Base-by-base conservation (phyloP, 345 rosid genomes). In the Luvunga scandens region DNA sequence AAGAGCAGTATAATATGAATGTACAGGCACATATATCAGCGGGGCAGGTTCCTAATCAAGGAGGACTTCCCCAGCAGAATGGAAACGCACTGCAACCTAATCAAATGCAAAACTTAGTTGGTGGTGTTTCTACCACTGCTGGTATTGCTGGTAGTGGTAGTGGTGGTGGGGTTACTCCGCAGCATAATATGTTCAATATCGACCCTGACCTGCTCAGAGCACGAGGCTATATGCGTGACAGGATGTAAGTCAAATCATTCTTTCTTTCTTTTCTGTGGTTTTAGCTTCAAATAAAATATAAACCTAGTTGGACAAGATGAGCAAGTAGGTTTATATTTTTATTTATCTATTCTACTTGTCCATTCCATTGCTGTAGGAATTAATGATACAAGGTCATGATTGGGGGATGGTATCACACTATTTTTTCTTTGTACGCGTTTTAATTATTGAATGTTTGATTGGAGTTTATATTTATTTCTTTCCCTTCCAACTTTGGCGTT, bases 21-120 rank as follows among this genome's bases (percentile, higher is more conserved):
- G 90, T 85, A 81, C 94, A 75, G 81, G 78, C 97, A 28, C 94
- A 88, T 78, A 78, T 86, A 81, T 85, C 97, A 16, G 90, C 91
- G 0, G 91, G 94, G 66, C 92, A 89, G 89, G 94, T 89, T 75
- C 85, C 91, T 71, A 90, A 82, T 80, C 91, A 92, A 81, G 89
- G 84, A 64, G 84, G 84, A 13, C 60, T 82, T 71, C 78, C 92
- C 71, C 94, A 90, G 82, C 93, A 83, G 71, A 91, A 92, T 84
- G 93, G 92, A 72, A 90, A 86, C 78, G 78, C 83, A 19, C 85
- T 83, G 42, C 90, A 85, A 78, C 83, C 88, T 55, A 33, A 88
- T 65, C 92, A 88, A 83, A 71, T 91, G 91, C 94, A 91, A 83
- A 85, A 84, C 81, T 66, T 88, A 69, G 92, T 82, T 74, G 69